Evolutionary conservation across 495 filamentous ascomycete genomes (phyloP).

Genomic region (Hypoxylon trugodes): DNA sequence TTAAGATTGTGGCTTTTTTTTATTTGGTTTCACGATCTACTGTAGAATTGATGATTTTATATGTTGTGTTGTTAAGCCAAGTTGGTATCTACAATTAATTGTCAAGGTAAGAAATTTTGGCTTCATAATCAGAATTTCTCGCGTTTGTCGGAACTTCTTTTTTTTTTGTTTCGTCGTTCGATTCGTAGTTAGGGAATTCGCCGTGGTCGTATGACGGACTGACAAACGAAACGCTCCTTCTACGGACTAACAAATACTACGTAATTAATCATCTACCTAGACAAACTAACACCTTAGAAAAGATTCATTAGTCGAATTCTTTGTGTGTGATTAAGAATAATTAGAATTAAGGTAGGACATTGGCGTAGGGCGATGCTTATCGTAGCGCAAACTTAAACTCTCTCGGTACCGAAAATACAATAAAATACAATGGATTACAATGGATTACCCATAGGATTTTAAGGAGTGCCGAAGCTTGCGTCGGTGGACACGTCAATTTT

Average conservation of each 20-base stretch:
- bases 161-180: conserved; percentile 14
- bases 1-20: no score
- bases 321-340: background rate
- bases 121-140: conserved; percentile 2
- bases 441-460: no score
- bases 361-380: conserved; percentile 5
- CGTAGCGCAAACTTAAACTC: conserved; percentile 14
- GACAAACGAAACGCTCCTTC: conserved; percentile 22
- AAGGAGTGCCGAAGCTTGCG: conserved; percentile 25
- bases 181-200: conserved; percentile 9
- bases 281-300: no score
- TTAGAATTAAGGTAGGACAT: background rate
- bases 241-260: background rate
- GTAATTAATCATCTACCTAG: conserved; percentile 4
- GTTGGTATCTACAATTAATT: no score
- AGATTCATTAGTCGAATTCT: conserved; percentile 11
- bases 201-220: conserved; percentile 24
- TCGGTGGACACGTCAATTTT: conserved; percentile 30
- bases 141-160: conserved; percentile 7
- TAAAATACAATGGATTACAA: no score
- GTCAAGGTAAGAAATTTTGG: no score
- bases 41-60: no score
- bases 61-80: no score
- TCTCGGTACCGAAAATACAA: conserved; percentile 7
- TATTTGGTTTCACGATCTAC: no score